Conservation (phyloP, 768 basidiomycete genomes). For the Candolleomyces eurysporus region DNA sequence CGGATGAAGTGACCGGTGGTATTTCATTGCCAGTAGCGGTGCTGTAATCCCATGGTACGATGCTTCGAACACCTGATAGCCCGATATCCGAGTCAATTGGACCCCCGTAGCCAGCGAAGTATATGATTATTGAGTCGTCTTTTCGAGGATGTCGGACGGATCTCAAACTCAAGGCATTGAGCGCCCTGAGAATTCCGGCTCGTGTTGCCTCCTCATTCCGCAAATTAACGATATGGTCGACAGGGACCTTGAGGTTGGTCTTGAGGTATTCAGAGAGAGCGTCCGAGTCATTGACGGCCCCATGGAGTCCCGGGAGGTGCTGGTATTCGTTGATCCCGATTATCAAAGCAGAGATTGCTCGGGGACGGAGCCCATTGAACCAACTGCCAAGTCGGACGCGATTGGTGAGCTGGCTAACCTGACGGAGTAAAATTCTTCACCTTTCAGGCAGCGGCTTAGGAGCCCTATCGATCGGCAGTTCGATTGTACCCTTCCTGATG, state of each 20-base stretch:
- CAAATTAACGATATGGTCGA: constrained; percentile 32
- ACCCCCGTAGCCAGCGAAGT: constrained; percentile 1
- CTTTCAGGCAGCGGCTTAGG: background rate
- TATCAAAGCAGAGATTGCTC: constrained; percentile 35
- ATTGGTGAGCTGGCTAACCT: background rate
- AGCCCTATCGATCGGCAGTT: background rate
- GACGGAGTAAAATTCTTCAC: background rate
- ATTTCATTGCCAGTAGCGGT: background rate
- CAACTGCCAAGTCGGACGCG: background rate
- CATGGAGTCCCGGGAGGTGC: constrained; percentile 24
- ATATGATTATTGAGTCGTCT: constrained; percentile 7
- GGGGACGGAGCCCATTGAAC: background rate
- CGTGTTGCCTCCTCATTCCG: constrained; percentile 37
- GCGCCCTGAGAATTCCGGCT: constrained; percentile 27
- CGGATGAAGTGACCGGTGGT: background rate
- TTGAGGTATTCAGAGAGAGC: constrained; percentile 33
- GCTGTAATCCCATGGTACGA: constrained; percentile 1
- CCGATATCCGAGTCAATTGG: background rate
- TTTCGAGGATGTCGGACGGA: background rate
- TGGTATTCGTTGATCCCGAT: constrained; percentile 43
- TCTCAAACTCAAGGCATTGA: constrained; percentile 20
- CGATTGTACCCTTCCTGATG: no score
- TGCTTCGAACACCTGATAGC: background rate
- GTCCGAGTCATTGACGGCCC: constrained; percentile 40
- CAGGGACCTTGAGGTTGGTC: constrained; percentile 25